phyloP scores from a whole-genome alignment of 83 land plant genomes.

The Picea mariana region DNA sequence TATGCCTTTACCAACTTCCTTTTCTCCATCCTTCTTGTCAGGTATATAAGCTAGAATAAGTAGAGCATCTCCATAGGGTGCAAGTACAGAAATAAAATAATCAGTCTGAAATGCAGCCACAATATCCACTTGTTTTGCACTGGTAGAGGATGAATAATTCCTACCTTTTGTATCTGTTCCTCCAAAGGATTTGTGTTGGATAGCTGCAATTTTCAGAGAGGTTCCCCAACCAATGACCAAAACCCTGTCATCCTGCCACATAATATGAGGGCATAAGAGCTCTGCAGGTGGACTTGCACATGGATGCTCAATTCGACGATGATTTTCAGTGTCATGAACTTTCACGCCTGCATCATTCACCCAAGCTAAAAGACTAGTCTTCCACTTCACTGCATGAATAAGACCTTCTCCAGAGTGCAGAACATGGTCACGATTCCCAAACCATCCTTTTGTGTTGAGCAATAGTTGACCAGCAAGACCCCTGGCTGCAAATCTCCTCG shows the following conservation, averaged over 20 bases:
- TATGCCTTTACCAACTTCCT: conserved; percentile 49
- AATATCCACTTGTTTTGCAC: conserved; percentile 87
- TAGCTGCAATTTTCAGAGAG: conserved; percentile 82
- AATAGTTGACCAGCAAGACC: too few relatives aligned
- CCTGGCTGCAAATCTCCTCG: too few relatives aligned
- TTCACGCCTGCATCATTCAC: too few relatives aligned
- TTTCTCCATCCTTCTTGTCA: conserved; percentile 67
- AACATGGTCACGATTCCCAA: too few relatives aligned
- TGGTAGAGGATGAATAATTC: conserved; percentile 44
- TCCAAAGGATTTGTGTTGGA: conserved; percentile 39
- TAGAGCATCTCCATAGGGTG: conserved; percentile 91
- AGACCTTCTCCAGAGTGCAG: too few relatives aligned
- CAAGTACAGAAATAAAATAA: conserved; percentile 86
- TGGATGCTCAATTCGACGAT: too few relatives aligned
- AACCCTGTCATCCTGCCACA: not conserved
- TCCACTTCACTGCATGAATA: too few relatives aligned
- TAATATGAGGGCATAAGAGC: too few relatives aligned
- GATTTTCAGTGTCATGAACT: too few relatives aligned
- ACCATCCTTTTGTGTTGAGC: too few relatives aligned
- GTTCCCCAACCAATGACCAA: conserved; percentile 97
- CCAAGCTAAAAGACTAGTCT: too few relatives aligned
- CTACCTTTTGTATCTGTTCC: conserved; percentile 44
- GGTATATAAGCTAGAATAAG: conserved; percentile 90
- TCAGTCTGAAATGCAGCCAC: conserved; percentile 83
- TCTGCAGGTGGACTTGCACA: too few relatives aligned